A percentile compares a stretch with the other conserved stretches of the same genome.
Evolutionary conservation across 2,329 filamentous ascomycete genomes (phyloP).

Genomic region (Scytalidium lignicola): DNA sequence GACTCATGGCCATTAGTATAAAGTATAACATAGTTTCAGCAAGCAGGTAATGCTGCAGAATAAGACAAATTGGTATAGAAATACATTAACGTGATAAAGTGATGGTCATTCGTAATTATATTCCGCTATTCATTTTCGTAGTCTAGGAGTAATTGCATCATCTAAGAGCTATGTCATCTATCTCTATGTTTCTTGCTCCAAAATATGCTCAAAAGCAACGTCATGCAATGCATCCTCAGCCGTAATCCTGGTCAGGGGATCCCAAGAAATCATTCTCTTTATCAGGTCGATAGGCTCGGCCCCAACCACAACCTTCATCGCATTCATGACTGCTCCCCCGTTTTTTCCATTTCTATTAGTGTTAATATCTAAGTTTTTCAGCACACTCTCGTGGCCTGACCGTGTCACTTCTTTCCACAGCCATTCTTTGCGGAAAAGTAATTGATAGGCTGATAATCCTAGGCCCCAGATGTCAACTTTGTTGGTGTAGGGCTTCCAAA

Average conservation of each 20-base stretch:
- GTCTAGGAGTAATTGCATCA: too few relatives aligned
- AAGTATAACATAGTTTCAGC: too few relatives aligned
- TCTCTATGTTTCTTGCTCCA: too few relatives aligned
- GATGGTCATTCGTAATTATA: too few relatives aligned
- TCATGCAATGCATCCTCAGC: not conserved
- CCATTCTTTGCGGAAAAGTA: not conserved
- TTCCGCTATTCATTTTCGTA: too few relatives aligned
- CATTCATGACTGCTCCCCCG: too few relatives aligned
- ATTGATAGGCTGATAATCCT: not conserved
- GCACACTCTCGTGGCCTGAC: not conserved
- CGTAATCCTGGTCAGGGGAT: not conserved
- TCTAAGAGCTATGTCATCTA: too few relatives aligned
- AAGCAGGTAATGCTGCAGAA: too few relatives aligned
- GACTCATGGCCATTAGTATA: too few relatives aligned
- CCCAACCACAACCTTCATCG: not conserved
- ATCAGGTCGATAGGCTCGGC: not conserved
- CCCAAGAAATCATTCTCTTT: not conserved
- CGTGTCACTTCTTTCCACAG: not conserved
- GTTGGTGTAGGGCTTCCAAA: not conserved
- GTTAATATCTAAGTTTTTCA: not conserved
- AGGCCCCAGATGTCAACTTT: not conserved
- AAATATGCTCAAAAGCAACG: not conserved
- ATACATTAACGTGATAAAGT: too few relatives aligned
- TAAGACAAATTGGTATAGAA: too few relatives aligned
- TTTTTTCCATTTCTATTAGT: not conserved